Percentiles rank a stretch among this genome's conserved stretches.
Conservation (phyloP, 2,329 filamentous ascomycete genomes). For the Kalmusia sp. region DNA sequence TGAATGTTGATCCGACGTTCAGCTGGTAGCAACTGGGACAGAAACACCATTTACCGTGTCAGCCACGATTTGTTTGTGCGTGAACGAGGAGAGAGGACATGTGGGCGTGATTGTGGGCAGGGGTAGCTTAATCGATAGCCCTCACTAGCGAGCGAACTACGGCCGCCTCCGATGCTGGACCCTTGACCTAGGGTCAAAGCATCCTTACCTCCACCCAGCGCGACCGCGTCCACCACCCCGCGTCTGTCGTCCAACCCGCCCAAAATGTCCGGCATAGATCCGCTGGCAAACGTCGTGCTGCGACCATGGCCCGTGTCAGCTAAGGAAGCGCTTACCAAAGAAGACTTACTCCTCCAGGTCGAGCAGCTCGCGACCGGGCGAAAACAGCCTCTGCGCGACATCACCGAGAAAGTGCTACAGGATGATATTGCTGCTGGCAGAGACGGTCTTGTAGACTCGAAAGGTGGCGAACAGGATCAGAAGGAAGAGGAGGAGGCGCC, state of each 20-base stretch:
- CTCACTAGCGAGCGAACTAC: slow-evolving; percentile 20
- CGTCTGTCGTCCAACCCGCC: slow-evolving; percentile 1
- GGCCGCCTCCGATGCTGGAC: slow-evolving; percentile 21
- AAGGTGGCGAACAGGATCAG: slow-evolving; percentile 54
- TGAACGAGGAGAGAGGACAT: not conserved
- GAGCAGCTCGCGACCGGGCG: slow-evolving; percentile 78
- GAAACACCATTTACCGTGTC: not conserved
- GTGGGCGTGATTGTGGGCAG: not conserved
- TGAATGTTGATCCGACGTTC: not conserved
- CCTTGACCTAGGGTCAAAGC: too few species aligned
- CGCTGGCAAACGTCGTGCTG: slow-evolving; percentile 61
- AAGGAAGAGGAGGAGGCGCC: slow-evolving; percentile 50
- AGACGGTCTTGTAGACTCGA: slow-evolving; percentile 49
- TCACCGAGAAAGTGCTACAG: slow-evolving; percentile 76
- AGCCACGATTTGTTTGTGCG: not conserved
- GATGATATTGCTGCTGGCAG: slow-evolving; percentile 66
- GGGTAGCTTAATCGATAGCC: slow-evolving; percentile 33
- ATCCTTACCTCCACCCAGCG: too few species aligned
- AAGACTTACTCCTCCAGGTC: slow-evolving; percentile 73
- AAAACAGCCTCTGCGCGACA: slow-evolving; percentile 75
- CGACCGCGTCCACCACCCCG: slow-evolving; percentile 11
- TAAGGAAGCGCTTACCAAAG: slow-evolving; percentile 60
- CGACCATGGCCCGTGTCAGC: slow-evolving; percentile 65
- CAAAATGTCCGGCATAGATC: slow-evolving; percentile 33
- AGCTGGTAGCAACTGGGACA: not conserved